Conservation (phyloP, 163 green algal species). For the Scenedesmus sp. region DNA sequence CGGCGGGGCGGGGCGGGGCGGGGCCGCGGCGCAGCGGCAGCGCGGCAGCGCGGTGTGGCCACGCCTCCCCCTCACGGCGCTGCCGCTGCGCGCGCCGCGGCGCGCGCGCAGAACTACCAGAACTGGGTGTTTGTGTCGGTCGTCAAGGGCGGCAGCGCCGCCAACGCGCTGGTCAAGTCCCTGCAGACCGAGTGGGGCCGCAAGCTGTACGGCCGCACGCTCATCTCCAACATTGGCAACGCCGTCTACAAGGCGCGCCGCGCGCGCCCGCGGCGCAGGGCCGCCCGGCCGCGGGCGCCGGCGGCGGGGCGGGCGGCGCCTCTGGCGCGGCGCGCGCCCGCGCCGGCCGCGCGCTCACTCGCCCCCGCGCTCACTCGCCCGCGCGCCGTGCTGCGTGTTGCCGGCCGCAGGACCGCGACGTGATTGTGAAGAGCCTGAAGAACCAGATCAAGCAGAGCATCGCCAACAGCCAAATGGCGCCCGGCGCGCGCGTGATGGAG, state of each 20-base stretch:
- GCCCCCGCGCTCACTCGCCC: no score
- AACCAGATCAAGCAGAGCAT: not conserved
- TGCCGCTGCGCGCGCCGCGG: not conserved
- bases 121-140: slow-evolving; percentile 86
- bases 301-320: no score
- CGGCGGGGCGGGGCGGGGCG: not conserved
- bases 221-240: slow-evolving; percentile 81
- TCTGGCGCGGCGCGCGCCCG: no score
- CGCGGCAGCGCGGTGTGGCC: no score
- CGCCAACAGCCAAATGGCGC: not conserved
- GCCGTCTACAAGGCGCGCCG: slow-evolving; percentile 80
- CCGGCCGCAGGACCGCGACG: slow-evolving; percentile 53
- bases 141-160: slow-evolving; percentile 75
- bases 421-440: slow-evolving; percentile 57
- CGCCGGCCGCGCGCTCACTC: no score
- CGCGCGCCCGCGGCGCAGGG: no score
- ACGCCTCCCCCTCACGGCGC: not conserved
- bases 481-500: slow-evolving; percentile 31
- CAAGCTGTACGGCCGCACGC: slow-evolving; percentile 76
- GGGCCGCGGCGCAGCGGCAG: not conserved
- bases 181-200: slow-evolving; percentile 78
- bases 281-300: no score
- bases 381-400: not conserved
- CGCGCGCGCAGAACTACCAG: slow-evolving; percentile 43
- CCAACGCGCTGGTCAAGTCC: slow-evolving; percentile 57